Base-by-base conservation (phyloP, 257 asterid genomes). In the Haberlea rhodopensis region DNA sequence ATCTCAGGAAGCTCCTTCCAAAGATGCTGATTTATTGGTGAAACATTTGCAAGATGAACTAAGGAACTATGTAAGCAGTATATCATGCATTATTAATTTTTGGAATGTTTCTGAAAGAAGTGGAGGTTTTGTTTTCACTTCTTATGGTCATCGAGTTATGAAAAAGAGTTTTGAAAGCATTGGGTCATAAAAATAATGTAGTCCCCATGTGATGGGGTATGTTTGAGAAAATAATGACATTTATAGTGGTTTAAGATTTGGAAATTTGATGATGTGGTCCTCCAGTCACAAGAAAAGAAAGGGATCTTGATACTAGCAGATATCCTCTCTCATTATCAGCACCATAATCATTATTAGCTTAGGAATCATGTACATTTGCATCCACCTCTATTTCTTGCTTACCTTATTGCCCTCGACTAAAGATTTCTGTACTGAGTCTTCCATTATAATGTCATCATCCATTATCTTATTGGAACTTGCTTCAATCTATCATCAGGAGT, bases 1-100 rank as follows among this genome's bases (percentile, higher is more conserved):
- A 70, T 73, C 80, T 71, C 85, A 72, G 45, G 95, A 83, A 60
- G 43, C 81, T 72, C 75, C 89, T 64, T 74, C 87, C n/a, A 69
- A 74, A 55, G 97, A 90, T 68, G 32, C 72, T 57, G 71, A 65
- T 73, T 60, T 84, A 72, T 66, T 90, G 87, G 90, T 94, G 79
- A 87, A 90, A 73, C 95, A 87, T 73, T 82, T 94, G 85, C 96
- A 78, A 67, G 97, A 90, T 65, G 99, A 92, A 79, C 78, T 94
- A 73, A 83, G 87, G 80, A 82, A 73, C 81, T 86, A 80, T 78
- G 99, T 90, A 76, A 87, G 99, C 79, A 65, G 46, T 67, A 23
- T 70, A 65, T 25, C 34, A 31, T 49, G 60, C 62, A 26, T 40
- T 56, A n/a, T 60, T 23, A 28, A 45, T 29, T 20, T 62, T 61